phyloP scores from a whole-genome alignment of 2,329 filamentous ascomycete genomes.

The Geosmithia flava region DNA sequence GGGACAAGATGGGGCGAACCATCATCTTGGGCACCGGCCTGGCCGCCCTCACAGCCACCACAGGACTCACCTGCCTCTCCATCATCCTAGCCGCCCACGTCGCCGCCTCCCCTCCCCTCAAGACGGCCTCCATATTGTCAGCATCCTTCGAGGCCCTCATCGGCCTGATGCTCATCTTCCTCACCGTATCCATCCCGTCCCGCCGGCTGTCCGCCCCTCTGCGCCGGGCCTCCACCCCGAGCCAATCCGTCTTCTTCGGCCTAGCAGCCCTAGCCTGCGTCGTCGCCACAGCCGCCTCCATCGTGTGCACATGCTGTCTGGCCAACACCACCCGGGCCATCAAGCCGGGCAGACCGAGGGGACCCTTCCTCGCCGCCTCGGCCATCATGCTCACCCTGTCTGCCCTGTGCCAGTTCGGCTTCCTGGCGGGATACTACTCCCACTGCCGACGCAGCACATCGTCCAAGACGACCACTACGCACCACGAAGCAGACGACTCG shows the following conservation, averaged over 20 bases:
- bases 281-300: neutral
- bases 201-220: neutral
- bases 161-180: neutral
- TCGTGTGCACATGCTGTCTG: neutral
- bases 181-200: neutral
- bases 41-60: conserved; percentile 1
- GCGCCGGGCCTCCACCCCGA: neutral
- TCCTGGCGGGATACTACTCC: conserved; percentile 31
- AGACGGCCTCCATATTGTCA: conserved; percentile 12
- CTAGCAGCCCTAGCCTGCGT: neutral
- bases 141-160: conserved; percentile 13
- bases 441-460: conserved; percentile 16
- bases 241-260: neutral
- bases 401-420: conserved; percentile 34
- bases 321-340: neutral
- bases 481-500: conserved; percentile 5
- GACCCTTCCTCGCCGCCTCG: conserved; percentile 26
- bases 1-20: neutral
- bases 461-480: too few species aligned
- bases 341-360: neutral
- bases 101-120: neutral
- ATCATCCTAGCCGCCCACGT: conserved; percentile 1
- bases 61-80: conserved; percentile 2
- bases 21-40: neutral
- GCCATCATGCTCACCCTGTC: conserved; percentile 31